phyloP scores from a whole-genome alignment of 177 flowering plant genomes.

The Tripterygium wilfordii region DNA sequence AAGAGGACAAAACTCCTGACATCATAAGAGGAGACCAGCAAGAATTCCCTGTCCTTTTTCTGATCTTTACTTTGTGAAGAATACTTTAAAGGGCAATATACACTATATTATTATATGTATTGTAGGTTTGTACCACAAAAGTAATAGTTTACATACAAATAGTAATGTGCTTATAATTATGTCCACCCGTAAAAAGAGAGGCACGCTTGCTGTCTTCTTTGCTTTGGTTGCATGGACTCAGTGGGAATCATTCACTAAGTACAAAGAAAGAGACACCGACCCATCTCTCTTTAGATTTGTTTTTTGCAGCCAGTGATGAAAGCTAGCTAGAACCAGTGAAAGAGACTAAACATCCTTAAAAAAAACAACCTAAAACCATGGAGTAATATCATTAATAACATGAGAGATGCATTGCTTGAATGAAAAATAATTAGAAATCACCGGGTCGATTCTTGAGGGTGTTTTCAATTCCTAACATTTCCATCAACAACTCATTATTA shows the following conservation, averaged over 20 bases:
- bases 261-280: conserved; percentile 1
- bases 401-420: too few species aligned
- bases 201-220: neutral
- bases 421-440: neutral
- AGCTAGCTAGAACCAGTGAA: conserved; percentile 1
- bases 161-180: too few species aligned
- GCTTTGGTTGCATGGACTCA: neutral
- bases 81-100: neutral
- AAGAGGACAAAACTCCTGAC: conserved; percentile 13
- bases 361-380: conserved; percentile 3
- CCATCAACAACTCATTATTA: neutral
- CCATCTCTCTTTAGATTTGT: too few species aligned
- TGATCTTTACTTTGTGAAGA: neutral
- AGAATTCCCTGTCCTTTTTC: neutral
- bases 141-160: too few species aligned
- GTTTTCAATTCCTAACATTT: neutral
- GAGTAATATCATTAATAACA: too few species aligned
- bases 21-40: conserved; percentile 8
- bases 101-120: too few species aligned
- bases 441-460: too few species aligned
- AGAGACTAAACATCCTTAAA: neutral
- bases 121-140: too few species aligned
- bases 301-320: neutral
- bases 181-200: neutral
- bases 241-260: neutral